These are phyloP conservation scores for Castanea mollissima DNA, from an alignment of 306 rosid genomes.

Conservation along the genomic window DNA sequence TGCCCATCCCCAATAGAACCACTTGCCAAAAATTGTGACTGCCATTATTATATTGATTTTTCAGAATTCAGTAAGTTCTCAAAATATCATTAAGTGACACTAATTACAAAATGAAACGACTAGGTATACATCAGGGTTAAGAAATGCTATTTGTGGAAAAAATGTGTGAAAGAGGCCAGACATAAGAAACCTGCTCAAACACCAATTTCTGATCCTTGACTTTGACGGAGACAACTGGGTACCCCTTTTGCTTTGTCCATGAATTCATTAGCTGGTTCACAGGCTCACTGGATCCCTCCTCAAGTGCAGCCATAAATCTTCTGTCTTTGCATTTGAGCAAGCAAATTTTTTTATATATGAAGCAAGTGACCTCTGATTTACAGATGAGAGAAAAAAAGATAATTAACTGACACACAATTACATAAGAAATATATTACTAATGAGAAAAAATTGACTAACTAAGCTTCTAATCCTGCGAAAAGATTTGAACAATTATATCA, in stretches of 20 bases:
- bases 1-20: conserved; percentile 79
- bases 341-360: conserved; percentile 77
- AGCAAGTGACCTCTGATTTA: conserved; percentile 80
- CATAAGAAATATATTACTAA: not conserved
- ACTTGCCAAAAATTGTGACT: conserved; percentile 75
- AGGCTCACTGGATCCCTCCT: conserved; percentile 88
- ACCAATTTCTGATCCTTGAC: conserved; percentile 59
- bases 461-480: not conserved
- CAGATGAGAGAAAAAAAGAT: not conserved
- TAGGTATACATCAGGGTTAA: not conserved
- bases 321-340: conserved; percentile 80
- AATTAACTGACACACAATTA: not conserved
- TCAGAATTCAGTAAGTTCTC: not conserved
- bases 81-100: not conserved
- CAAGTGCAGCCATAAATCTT: conserved; percentile 92
- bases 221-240: conserved; percentile 78
- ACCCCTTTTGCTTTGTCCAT: conserved; percentile 94
- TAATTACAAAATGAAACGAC: not conserved
- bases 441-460: not conserved
- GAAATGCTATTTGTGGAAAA: not conserved
- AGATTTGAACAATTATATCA: not conserved
- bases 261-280: conserved; percentile 83
- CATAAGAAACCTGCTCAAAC: conserved; percentile 74
- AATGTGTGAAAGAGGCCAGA: conserved; percentile 4
- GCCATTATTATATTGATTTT: conserved; percentile 19